These are phyloP conservation scores for Tylopilus sp. DNA, from an alignment of 768 basidiomycete species.

Conservation along the genomic window DNA sequence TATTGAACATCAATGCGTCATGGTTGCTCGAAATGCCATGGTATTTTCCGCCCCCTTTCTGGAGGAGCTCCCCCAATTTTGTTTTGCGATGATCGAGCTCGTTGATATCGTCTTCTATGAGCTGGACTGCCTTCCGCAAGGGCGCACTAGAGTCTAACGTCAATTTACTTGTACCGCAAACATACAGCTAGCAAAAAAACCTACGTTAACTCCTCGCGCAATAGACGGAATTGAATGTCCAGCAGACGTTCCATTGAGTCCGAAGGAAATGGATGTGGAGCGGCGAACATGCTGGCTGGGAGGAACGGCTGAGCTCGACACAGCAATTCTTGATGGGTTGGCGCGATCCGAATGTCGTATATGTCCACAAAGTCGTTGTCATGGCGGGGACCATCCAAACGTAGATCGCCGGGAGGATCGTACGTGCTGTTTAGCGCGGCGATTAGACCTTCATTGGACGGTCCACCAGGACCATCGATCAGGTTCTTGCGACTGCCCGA, in stretches of 20 bases:
- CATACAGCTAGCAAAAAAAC: conserved; percentile 11
- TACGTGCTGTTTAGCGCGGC: conserved; percentile 41
- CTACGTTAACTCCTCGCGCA: conserved; percentile 70
- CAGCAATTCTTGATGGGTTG: conserved; percentile 64
- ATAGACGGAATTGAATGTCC: conserved; percentile 71
- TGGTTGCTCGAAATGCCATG: conserved; percentile 37
- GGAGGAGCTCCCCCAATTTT: conserved; percentile 43
- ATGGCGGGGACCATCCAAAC: conserved; percentile 53
- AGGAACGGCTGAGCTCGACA: conserved; percentile 50
- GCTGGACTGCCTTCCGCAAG: conserved; percentile 47
- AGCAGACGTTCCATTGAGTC: conserved; percentile 63
- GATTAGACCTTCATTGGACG: conserved; percentile 34
- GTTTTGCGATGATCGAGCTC: conserved; percentile 26
- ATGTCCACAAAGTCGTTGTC: conserved; percentile 65
- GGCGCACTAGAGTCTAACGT: conserved; percentile 40
- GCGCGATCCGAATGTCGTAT: conserved; percentile 58
- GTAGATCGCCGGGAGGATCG: conserved; percentile 53
- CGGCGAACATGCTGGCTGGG: conserved; percentile 55
- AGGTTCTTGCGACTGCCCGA: conserved; percentile 9
- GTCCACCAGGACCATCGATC: neutral
- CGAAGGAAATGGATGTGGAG: conserved; percentile 57
- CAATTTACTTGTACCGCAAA: neutral
- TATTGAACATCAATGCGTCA: conserved; percentile 56
- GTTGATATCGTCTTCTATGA: conserved; percentile 45
- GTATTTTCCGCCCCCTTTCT: conserved; percentile 58